Evolutionary conservation across 371 early-diverging fungal genomes (phyloP).

Genomic region (Mucor saturninus): DNA sequence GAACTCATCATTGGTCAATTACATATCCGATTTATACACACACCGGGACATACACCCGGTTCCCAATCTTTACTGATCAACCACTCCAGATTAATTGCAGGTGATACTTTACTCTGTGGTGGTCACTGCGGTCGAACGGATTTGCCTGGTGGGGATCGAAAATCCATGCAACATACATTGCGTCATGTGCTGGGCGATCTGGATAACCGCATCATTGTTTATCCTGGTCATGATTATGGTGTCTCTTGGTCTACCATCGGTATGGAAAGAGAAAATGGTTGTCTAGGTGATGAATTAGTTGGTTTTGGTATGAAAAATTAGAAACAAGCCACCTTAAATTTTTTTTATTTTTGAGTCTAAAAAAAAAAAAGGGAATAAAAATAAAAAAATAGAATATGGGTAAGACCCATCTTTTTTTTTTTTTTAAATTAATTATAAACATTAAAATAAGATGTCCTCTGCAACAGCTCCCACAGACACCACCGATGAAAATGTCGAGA

Average conservation of each 20-base stretch:
- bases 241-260: slow-evolving; percentile 78
- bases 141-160: slow-evolving; percentile 71
- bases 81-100: slow-evolving; percentile 76
- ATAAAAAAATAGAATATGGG: background rate
- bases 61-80: slow-evolving; percentile 83
- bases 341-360: slow-evolving; percentile 14
- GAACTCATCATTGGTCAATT: slow-evolving; percentile 59
- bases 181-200: slow-evolving; percentile 59
- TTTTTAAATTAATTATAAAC: background rate
- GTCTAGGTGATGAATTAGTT: slow-evolving; percentile 56
- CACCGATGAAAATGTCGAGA: slow-evolving; percentile 84
- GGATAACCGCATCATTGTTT: slow-evolving; percentile 75
- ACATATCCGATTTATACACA: slow-evolving; percentile 74
- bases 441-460: slow-evolving; percentile 19
- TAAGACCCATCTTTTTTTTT: slow-evolving; percentile 2
- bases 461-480: slow-evolving; percentile 22
- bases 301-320: slow-evolving; percentile 41
- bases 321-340: slow-evolving; percentile 20
- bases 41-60: slow-evolving; percentile 91
- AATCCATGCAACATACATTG: slow-evolving; percentile 72
- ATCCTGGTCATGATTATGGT: slow-evolving; percentile 89
- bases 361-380: slow-evolving; percentile 9
- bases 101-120: slow-evolving; percentile 85
- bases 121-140: slow-evolving; percentile 79
- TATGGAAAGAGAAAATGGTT: slow-evolving; percentile 60